These are phyloP conservation scores for Zea mays DNA, from an alignment of 176 grass and related monocot species.

Conservation along the genomic window Zm-B73-REFERENCE-NAM-5.0 NC_050103.1:168507001-168507500, in stretches of 20 bases:
- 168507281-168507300: constrained; percentile 75
- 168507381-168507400: constrained; percentile 66
- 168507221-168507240: constrained; percentile 64
- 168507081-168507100: constrained; percentile 71
- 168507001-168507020: constrained; percentile 73
- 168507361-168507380: constrained; percentile 64
- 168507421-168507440: constrained; percentile 62
- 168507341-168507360: constrained; percentile 69
- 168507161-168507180: constrained; percentile 74
- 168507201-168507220: constrained; percentile 69
- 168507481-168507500: constrained; percentile 57
- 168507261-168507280: constrained; percentile 69
- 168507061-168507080: constrained; percentile 61
- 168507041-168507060: constrained; percentile 85
- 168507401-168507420: constrained; percentile 60
- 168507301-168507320: constrained; percentile 82
- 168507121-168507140: constrained; percentile 58
- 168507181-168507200: constrained; percentile 66
- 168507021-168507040: constrained; percentile 73
- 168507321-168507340: constrained; percentile 73
- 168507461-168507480: constrained; percentile 73
- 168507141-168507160: constrained; percentile 64
- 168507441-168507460: constrained; percentile 74
- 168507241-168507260: constrained; percentile 84
- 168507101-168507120: constrained; percentile 80